phyloP scores from a whole-genome alignment of 495 filamentous ascomycete species.

The Amorphotheca resinae region DNA sequence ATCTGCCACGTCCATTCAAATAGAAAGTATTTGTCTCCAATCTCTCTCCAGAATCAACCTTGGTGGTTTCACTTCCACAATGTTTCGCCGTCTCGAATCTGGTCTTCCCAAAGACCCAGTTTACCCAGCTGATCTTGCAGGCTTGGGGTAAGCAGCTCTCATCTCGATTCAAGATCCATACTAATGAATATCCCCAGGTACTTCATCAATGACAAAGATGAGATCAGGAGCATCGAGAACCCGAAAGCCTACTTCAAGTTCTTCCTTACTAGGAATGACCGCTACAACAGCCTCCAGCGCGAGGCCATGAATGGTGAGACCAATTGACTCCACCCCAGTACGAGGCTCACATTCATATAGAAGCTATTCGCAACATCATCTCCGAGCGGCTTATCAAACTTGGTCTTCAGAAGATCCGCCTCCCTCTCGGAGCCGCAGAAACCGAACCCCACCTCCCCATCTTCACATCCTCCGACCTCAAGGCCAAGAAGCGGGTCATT shows the following conservation, averaged over 20 bases:
- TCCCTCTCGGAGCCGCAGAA: slow-evolving; percentile 39
- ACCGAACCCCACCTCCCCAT: slow-evolving; percentile 53
- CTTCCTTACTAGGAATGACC: slow-evolving; percentile 55
- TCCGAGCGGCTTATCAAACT: slow-evolving; percentile 43
- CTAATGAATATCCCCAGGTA: slow-evolving; percentile 41
- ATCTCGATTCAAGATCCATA: background rate
- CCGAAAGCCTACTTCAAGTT: slow-evolving; percentile 59
- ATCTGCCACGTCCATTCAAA: too few relatives aligned
- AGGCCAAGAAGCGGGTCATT: slow-evolving; percentile 49
- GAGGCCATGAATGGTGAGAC: slow-evolving; percentile 56
- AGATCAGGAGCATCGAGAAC: slow-evolving; percentile 54
- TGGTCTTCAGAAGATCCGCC: slow-evolving; percentile 40
- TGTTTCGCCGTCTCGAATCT: slow-evolving; percentile 55
- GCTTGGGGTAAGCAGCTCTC: slow-evolving; percentile 47
- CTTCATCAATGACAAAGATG: slow-evolving; percentile 52
- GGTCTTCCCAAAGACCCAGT: slow-evolving; percentile 58
- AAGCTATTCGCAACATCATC: slow-evolving; percentile 48
- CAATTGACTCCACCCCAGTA: background rate
- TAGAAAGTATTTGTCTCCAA: too few relatives aligned
- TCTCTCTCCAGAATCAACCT: too few relatives aligned
- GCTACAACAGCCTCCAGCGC: slow-evolving; percentile 56
- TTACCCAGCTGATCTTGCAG: slow-evolving; percentile 48
- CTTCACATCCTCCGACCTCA: slow-evolving; percentile 44
- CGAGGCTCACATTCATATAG: slow-evolving; percentile 27
- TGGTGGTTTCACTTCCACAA: too few relatives aligned